Percentiles rank a stretch among this genome's conserved stretches.
Evolutionary conservation across 2,329 filamentous ascomycete species (phyloP).

Genomic region (Cladosporium halotolerans): DNA sequence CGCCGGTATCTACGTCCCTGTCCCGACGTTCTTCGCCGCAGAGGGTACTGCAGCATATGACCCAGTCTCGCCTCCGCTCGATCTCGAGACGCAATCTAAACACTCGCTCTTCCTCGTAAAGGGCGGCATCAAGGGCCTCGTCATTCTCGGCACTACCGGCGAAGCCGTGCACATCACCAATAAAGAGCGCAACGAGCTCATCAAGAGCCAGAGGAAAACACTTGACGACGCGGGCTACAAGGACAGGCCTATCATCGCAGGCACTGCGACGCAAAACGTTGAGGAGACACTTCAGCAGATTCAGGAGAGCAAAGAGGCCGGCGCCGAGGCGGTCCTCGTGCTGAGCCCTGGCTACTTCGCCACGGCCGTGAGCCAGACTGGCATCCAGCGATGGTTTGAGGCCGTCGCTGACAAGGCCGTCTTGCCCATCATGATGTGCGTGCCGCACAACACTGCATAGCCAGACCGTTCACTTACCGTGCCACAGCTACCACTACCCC

Average conservation of each 20-base stretch:
- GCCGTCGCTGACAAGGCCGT: conserved; percentile 55
- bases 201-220: conserved; percentile 50
- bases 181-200: conserved; percentile 51
- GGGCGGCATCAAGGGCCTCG: conserved; percentile 55
- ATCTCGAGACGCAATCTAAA: conserved; percentile 51
- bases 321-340: conserved; percentile 56
- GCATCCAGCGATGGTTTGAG: conserved; percentile 55
- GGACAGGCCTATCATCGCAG: conserved; percentile 57
- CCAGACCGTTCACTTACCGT: conserved; percentile 20
- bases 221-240: conserved; percentile 51
- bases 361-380: conserved; percentile 50
- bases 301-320: conserved; percentile 49
- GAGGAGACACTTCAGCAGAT: conserved; percentile 57
- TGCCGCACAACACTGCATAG: not conserved
- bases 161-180: conserved; percentile 57
- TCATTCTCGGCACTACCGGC: conserved; percentile 58
- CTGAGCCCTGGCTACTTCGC: conserved; percentile 63
- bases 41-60: conserved; percentile 38
- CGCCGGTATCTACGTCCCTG: conserved; percentile 51
- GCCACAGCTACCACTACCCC: conserved; percentile 53
- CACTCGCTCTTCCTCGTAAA: conserved; percentile 57
- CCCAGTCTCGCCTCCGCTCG: conserved; percentile 46
- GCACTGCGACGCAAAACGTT: conserved; percentile 56
- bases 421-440: conserved; percentile 54
- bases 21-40: conserved; percentile 60